These are phyloP conservation scores for Mortierella sp. DNA, from an alignment of 371 early-diverging fungal genomes.

Conservation along the genomic window DNA sequence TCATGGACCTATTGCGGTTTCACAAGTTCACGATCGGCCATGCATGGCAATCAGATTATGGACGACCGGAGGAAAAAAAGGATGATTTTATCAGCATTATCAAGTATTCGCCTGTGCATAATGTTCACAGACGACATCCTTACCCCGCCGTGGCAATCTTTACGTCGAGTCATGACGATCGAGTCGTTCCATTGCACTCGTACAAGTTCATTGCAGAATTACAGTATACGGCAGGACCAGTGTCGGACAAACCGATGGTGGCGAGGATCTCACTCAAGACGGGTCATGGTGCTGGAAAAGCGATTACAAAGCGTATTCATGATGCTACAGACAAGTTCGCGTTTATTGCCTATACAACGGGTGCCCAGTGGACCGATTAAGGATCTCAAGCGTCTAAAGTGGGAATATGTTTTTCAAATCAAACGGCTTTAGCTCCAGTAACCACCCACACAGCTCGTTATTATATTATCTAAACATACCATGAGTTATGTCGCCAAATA, in stretches of 20 bases:
- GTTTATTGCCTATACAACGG: slow-evolving; percentile 59
- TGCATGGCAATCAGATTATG: slow-evolving; percentile 65
- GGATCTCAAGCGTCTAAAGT: too few species aligned
- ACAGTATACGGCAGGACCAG: slow-evolving; percentile 60
- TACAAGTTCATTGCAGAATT: slow-evolving; percentile 71
- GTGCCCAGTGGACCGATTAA: slow-evolving; percentile 53
- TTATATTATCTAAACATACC: too few species aligned
- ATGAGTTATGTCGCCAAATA: too few species aligned
- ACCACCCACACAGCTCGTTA: too few species aligned
- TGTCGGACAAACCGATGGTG: slow-evolving; percentile 64
- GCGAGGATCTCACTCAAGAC: slow-evolving; percentile 72
- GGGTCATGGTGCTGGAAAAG: slow-evolving; percentile 79
- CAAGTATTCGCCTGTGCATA: slow-evolving; percentile 77
- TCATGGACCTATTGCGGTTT: slow-evolving; percentile 67
- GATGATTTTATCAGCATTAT: slow-evolving; percentile 58
- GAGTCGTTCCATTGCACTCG: slow-evolving; percentile 65
- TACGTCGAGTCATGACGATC: slow-evolving; percentile 64
- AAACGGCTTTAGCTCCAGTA: too few species aligned
- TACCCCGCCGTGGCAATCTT: slow-evolving; percentile 61
- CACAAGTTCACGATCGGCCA: slow-evolving; percentile 73
- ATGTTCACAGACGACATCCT: slow-evolving; percentile 55
- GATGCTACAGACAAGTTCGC: slow-evolving; percentile 68
- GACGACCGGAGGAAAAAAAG: slow-evolving; percentile 59
- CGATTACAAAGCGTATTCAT: slow-evolving; percentile 67
- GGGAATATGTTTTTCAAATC: too few species aligned